These are phyloP conservation scores for Phalaenopsis aphrodite DNA, from an alignment of 106 monocot species.

Conservation along the genomic window DNA sequence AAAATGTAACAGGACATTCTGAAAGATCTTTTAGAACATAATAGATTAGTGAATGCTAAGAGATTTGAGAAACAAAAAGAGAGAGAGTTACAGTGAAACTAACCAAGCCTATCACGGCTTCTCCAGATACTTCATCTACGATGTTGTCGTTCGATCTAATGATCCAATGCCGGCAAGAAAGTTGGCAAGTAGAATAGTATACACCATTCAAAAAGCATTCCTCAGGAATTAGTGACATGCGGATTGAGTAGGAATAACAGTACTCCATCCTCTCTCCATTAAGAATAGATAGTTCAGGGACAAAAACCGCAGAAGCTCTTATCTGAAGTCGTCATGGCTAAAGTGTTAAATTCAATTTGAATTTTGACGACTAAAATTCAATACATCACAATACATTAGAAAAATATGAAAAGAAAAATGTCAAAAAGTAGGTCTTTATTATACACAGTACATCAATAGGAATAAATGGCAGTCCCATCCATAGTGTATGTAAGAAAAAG, in stretches of 20 bases:
- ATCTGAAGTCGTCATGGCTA: constrained; percentile 29
- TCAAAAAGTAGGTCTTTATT: not conserved
- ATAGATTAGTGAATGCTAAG: too few relatives aligned
- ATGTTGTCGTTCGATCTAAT: constrained; percentile 40
- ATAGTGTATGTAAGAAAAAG: not conserved
- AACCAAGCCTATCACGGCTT: constrained; percentile 87
- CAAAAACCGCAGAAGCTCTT: constrained; percentile 73
- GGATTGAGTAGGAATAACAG: constrained; percentile 68
- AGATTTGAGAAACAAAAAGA: not conserved
- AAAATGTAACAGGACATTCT: too few relatives aligned
- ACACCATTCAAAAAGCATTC: constrained; percentile 61
- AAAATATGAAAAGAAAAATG: not conserved
- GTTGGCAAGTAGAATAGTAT: constrained; percentile 67
- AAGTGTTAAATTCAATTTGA: not conserved
- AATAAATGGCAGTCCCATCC: not conserved
- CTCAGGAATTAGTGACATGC: constrained; percentile 62
- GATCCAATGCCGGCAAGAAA: constrained; percentile 77
- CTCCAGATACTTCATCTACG: constrained; percentile 40
- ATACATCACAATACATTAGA: not conserved
- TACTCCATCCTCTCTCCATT: constrained; percentile 13
- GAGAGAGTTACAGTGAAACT: not conserved
- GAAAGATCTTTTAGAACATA: too few relatives aligned
- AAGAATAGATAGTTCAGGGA: constrained; percentile 52
- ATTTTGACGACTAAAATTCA: not conserved
- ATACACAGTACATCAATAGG: not conserved